Conservation (phyloP, 176 grass and related monocot species). For the Ananas comosus region DNA sequence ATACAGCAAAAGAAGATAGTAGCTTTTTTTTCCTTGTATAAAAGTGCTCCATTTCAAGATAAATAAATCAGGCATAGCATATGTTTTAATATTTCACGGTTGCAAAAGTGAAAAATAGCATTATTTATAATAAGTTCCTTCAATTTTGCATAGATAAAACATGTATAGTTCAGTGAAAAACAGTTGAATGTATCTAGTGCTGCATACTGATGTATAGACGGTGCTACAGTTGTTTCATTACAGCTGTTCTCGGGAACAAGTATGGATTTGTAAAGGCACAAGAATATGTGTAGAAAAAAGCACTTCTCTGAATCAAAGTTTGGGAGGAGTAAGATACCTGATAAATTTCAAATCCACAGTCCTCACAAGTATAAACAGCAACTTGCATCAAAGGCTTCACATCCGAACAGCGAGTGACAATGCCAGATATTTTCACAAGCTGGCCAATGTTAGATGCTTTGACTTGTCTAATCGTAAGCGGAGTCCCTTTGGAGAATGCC, state of each 20-base stretch:
- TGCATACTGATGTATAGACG: background rate
- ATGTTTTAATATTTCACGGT: too few species aligned
- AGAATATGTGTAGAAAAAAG: background rate
- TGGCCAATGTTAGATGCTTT: slow-evolving; percentile 97
- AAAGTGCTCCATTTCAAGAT: too few species aligned
- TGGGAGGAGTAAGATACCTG: slow-evolving; percentile 49
- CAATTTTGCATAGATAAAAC: background rate
- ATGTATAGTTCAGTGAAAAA: background rate
- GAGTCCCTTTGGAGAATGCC: slow-evolving; percentile 67
- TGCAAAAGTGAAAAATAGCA: too few species aligned
- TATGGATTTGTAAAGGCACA: background rate
- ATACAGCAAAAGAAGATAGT: too few species aligned
- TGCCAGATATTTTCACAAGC: slow-evolving; percentile 97
- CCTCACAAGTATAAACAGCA: slow-evolving; percentile 99
- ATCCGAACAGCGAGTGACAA: slow-evolving; percentile 91
- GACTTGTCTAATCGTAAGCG: slow-evolving; percentile 80
- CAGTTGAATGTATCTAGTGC: background rate
- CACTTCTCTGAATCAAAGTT: background rate
- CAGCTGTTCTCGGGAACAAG: background rate
- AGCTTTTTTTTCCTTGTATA: too few species aligned
- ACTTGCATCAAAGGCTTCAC: slow-evolving; percentile 98
- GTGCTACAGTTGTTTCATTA: background rate
- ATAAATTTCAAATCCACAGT: slow-evolving; percentile 98
- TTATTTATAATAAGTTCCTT: too few species aligned
- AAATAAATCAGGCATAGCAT: too few species aligned